Evolutionary conservation across 1,284 basidiomycete genomes (phyloP), one percentile per base, ranked within the genome.

Genomic region (Athelia sp.): DNA sequence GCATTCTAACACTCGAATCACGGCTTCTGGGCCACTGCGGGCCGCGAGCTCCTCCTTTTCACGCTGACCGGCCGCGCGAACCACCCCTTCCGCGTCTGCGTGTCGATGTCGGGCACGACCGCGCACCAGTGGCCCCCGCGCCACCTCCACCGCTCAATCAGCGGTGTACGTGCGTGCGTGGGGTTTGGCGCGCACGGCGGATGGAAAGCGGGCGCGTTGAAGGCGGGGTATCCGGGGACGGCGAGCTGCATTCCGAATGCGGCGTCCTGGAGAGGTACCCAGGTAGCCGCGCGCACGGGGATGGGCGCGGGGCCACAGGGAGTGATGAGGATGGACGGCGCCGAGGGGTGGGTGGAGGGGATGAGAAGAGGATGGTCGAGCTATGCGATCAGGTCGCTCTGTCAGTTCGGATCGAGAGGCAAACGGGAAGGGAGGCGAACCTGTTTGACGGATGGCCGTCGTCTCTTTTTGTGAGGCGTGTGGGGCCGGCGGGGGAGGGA

Each of bases 91-190:
- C 58, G 63, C 48, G 65, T 62, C 61, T 81, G 79, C 56, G 82
- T 77, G 47, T 72, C 69, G 22, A 75, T 57, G 14, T 64, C 67
- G 4, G 74, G 75, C 36, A 79, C 53, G 36, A 76, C 61, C 4
- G 72, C 77, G 52, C 68, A 64, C 79, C 80, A 81, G 56, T 78
- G 79, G 4, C 79, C 81, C 50, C 71, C 64, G 48, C 63, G 58
- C 65, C 76, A 81, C 40, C 65, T 64, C 78, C 80, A 81, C 10
- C 65, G 59, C 19, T 72, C 63, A 1, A 70, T 62, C 22, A 58
- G 53, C 26, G 69, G 66, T 17, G 61, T 56, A 18, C 26, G 4
- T 6, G 26, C 4, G 13, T 13, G 13, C 54, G 54, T 44, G 54
- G 57, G 50, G 55, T 58, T 17, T 58, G 43, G 46, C 22, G 47